phyloP scores from a whole-genome alignment of 257 asterid species.

The Solanum piurae region DNA sequence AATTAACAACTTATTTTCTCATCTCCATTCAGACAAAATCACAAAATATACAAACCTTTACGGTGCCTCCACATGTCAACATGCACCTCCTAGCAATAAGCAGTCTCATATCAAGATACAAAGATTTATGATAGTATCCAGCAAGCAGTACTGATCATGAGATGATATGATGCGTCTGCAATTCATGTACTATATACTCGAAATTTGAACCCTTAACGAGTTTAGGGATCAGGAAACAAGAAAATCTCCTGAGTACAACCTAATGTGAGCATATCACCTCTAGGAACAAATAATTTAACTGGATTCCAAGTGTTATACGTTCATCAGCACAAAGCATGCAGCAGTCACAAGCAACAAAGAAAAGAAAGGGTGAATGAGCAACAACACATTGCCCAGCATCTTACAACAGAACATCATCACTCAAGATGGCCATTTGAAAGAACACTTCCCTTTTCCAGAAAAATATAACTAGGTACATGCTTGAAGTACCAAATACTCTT shows the following conservation, averaged over 20 bases:
- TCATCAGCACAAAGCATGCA: neutral
- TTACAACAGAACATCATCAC: neutral
- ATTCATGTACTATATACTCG: conserved; percentile 51
- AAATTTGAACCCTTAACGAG: conserved; percentile 44
- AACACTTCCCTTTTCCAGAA: neutral
- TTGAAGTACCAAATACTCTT: neutral
- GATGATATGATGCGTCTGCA: conserved; percentile 52
- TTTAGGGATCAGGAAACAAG: conserved; percentile 31
- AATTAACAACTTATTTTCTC: neutral
- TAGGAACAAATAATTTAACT: neutral
- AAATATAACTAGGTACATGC: neutral
- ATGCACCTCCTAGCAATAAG: conserved; percentile 64
- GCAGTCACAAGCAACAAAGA: neutral
- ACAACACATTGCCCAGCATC: neutral
- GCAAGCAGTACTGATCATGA: conserved; percentile 46
- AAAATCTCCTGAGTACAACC: neutral
- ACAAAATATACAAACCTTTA: conserved; percentile 59
- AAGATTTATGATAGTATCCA: conserved; percentile 50
- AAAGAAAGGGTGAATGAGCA: neutral
- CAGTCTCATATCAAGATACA: conserved; percentile 53
- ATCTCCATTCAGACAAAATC: neutral
- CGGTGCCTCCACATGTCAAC: conserved; percentile 40
- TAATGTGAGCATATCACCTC: neutral
- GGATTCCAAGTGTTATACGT: neutral
- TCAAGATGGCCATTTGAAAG: neutral